Base-by-base conservation (phyloP, 2,329 filamentous ascomycete species). In the Corniculantispora saksenae region DNA sequence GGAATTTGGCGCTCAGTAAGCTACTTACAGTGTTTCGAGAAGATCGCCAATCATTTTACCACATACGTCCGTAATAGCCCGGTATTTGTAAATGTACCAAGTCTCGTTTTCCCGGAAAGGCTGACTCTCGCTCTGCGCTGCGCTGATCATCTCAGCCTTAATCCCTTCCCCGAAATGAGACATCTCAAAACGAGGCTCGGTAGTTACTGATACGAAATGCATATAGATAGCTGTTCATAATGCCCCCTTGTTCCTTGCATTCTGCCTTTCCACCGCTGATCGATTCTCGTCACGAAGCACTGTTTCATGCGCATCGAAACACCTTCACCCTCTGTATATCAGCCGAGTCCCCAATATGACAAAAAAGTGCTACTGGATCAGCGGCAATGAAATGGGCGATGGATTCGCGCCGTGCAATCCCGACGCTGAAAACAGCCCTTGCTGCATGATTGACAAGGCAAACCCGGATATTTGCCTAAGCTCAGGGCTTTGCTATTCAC, bases 301-400 rank as follows among this genome's bases (percentile, higher is more conserved):
- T 43, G 23, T 15, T 23, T n/a, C n/a, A n/a, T n/a, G 13, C 21
- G 10, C 21, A 8, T 25, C 21, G 13, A 21, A 43, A 23, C 23
- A 43, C 23, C 8, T 17, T 27, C 21, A 43, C 13, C 21, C 15
- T 17, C 54, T 27, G n/a, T 5, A 32, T 32, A 57, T 21, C 25
- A 8, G 2, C 23, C 7, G 17, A 32, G n/a, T 15, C 15, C 6
- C 12, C 15, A 50, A 50, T 13, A 60, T 60, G 57, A 38, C 27
- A 27, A 57, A 56, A 38, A 55, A 97, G 43, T 71, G 68, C 57
- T 70, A 70, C 38, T 43, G 40, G 2, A 25, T 70, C 25, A 66
- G 66, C 27, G 69, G 69, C 27, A 54, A 51, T 2, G 27, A 53
- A 13, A 19, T 62, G 21, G 62, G 65, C 23, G 3, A 17, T 3